Conservation (phyloP, 2,329 filamentous ascomycete species). For the Penicillium sp. region DNA sequence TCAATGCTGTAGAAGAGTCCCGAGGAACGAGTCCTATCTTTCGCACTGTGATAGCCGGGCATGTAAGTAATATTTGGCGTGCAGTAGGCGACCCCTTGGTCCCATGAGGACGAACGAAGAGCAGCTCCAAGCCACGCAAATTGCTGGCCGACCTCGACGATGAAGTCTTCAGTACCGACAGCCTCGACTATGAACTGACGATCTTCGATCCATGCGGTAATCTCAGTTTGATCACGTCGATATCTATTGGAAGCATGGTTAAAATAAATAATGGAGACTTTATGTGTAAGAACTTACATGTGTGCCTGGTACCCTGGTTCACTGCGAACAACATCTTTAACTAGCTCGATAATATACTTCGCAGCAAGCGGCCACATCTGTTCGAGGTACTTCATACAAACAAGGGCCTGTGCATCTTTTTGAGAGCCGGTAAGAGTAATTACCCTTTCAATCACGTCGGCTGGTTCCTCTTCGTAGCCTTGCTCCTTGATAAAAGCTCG, state of each 20-base stretch:
- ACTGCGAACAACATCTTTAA: neutral
- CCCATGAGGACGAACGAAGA: slow-evolving; percentile 23
- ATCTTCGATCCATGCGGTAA: neutral
- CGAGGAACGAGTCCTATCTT: neutral
- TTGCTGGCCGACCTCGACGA: slow-evolving; percentile 34
- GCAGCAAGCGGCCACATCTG: slow-evolving; percentile 21
- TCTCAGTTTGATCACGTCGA: too few species aligned
- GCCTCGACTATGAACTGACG: neutral
- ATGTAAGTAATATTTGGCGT: slow-evolving; percentile 10
- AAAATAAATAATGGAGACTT: too few species aligned
- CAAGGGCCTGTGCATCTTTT: slow-evolving; percentile 20
- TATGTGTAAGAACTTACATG: too few species aligned
- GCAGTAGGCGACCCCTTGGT: slow-evolving; percentile 15
- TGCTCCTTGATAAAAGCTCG: neutral
- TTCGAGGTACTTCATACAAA: slow-evolving; percentile 19
- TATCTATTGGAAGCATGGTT: too few species aligned
- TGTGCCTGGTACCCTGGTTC: too few species aligned
- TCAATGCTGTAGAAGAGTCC: slow-evolving; percentile 1
- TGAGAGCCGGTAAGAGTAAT: slow-evolving; percentile 17
- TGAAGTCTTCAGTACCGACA: slow-evolving; percentile 8
- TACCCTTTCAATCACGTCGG: neutral
- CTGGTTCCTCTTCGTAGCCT: neutral
- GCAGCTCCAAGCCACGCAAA: slow-evolving; percentile 34
- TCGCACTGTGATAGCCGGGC: neutral
- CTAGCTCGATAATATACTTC: slow-evolving; percentile 6